Evolutionary conservation across 2,329 filamentous ascomycete genomes (phyloP).

Genomic region (Colletotrichum truncatum): DNA sequence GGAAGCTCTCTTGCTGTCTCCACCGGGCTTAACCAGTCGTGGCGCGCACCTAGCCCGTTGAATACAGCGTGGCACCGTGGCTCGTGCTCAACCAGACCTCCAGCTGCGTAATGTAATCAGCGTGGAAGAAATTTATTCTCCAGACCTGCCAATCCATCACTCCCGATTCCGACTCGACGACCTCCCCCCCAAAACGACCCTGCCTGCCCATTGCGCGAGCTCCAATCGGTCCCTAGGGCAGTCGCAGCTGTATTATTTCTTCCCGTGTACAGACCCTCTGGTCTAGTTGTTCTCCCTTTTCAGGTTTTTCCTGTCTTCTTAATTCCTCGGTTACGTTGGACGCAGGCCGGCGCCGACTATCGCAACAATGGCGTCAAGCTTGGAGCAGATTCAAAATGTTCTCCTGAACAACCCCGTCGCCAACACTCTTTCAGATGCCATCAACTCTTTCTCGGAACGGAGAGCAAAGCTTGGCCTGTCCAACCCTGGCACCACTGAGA

Average conservation of each 20-base stretch:
- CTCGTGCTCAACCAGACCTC: conserved; percentile 29
- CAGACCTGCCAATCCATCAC: conserved; percentile 19
- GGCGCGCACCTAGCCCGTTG: conserved; percentile 16
- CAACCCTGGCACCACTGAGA: conserved; percentile 93
- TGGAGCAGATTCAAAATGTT: conserved; percentile 62
- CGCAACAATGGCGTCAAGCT: conserved; percentile 59
- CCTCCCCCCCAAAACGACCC: conserved; percentile 13
- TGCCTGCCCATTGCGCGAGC: conserved; percentile 27
- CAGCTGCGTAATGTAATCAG: conserved; percentile 30
- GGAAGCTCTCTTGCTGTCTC: neutral
- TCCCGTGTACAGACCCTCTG: neutral
- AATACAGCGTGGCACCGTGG: conserved; percentile 19
- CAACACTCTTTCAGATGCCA: conserved; percentile 76
- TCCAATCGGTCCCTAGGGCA: conserved; percentile 15
- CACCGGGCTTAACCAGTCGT: conserved; percentile 9
- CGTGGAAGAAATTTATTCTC: conserved; percentile 35
- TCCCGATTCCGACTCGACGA: conserved; percentile 24
- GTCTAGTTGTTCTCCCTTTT: conserved; percentile 30
- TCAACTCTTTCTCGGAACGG: conserved; percentile 83
- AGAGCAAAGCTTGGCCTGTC: conserved; percentile 87
- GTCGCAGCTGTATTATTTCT: conserved; percentile 13
- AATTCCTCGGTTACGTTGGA: conserved; percentile 37
- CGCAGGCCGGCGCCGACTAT: conserved; percentile 36
- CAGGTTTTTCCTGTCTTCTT: conserved; percentile 32
- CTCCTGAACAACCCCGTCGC: conserved; percentile 79